Evolutionary conservation across 2,329 filamentous ascomycete genomes (phyloP).

Genomic region (Xylariaceae sp.): DNA sequence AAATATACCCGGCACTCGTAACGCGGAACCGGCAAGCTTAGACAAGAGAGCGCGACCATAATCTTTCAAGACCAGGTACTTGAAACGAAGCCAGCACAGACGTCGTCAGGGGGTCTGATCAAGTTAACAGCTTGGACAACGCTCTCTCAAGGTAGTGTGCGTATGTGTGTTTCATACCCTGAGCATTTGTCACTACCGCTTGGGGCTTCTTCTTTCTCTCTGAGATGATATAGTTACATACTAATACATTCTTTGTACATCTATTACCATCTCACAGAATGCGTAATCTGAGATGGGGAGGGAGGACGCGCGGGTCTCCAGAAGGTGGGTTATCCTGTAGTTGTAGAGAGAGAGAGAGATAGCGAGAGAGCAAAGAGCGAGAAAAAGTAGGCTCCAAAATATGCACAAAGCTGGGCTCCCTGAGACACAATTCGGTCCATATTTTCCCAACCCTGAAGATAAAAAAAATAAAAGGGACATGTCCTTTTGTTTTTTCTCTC

Average conservation of each 20-base stretch:
- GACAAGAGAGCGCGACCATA: neutral
- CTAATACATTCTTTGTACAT: constrained; percentile 29
- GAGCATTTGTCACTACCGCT: neutral
- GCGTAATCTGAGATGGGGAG: constrained; percentile 8
- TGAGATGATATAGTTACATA: constrained; percentile 20
- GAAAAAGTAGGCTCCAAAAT: constrained; percentile 1
- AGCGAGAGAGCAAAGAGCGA: neutral
- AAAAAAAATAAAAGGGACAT: neutral
- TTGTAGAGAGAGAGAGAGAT: neutral
- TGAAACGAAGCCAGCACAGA: constrained; percentile 7
- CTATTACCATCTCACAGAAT: constrained; percentile 4
- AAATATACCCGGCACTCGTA: constrained; percentile 11
- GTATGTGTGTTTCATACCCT: neutral
- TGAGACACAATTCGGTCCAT: neutral
- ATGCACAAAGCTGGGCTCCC: constrained; percentile 7
- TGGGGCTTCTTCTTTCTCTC: neutral
- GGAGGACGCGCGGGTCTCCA: neutral
- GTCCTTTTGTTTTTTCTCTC: neutral
- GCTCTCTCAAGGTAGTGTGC: neutral
- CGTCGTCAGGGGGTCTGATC: neutral
- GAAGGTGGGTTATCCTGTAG: neutral
- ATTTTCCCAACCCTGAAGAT: neutral
- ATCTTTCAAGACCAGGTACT: constrained; percentile 9
- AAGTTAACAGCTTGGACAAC: constrained; percentile 1
- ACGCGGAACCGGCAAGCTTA: constrained; percentile 4